Evolutionary conservation across 495 filamentous ascomycete genomes (phyloP).

Genomic region (Aspergillus haitiensis): DNA sequence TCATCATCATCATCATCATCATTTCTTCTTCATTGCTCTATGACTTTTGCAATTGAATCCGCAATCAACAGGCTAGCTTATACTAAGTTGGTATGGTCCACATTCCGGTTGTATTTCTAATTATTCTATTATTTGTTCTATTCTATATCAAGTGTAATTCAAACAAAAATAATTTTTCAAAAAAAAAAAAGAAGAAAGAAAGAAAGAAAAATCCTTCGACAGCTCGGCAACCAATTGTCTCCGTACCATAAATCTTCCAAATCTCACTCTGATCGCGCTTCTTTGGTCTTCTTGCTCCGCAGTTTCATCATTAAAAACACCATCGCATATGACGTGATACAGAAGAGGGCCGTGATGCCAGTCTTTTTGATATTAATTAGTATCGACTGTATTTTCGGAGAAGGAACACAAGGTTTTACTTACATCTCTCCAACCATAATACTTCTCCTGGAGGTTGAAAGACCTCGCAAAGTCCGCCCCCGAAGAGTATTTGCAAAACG

Average conservation of each 20-base stretch:
- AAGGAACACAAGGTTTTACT: conserved; percentile 10
- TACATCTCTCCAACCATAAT: conserved; percentile 48
- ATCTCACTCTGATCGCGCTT: conserved; percentile 28
- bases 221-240: background rate
- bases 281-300: conserved; percentile 47
- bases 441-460: conserved; percentile 41
- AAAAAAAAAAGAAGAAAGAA: background rate
- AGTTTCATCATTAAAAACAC: conserved; percentile 49
- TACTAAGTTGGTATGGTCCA: background rate
- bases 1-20: background rate
- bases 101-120: background rate
- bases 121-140: background rate
- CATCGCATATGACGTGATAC: conserved; percentile 39
- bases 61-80: too few relatives aligned
- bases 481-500: conserved; percentile 57
- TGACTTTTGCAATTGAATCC: background rate
- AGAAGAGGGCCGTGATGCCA: conserved; percentile 45
- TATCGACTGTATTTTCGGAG: background rate
- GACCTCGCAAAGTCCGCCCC: conserved; percentile 44
- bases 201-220: background rate
- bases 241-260: background rate
- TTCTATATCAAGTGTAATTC: background rate
- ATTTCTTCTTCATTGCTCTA: background rate
- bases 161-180: background rate
- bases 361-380: conserved; percentile 30